These are phyloP conservation scores for Citeromyces siamensis DNA, from an alignment of 1,139 yeast genomes.

Conservation along the genomic window DNA sequence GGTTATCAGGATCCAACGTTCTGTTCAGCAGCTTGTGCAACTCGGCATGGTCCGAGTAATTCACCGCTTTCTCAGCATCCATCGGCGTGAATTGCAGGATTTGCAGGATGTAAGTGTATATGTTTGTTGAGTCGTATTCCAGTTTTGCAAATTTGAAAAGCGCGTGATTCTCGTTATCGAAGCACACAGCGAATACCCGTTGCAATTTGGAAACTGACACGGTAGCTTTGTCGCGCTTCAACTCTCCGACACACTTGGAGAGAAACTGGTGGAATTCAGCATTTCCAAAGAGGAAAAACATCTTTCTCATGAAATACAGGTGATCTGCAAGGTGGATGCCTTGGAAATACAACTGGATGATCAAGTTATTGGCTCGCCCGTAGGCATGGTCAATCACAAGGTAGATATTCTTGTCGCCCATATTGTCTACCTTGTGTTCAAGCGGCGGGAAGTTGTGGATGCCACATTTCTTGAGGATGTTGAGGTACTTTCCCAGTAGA, in stretches of 20 bases:
- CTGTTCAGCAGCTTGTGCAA: conserved; percentile 26
- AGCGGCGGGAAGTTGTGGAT: conserved; percentile 15
- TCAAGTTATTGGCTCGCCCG: conserved; percentile 49
- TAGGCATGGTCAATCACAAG: conserved; percentile 53
- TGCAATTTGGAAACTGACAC: conserved; percentile 26
- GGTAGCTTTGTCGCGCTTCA: conserved; percentile 23
- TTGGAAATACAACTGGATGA: conserved; percentile 44
- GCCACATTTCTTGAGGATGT: conserved; percentile 56
- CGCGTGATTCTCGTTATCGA: neutral
- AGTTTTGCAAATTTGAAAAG: conserved; percentile 8
- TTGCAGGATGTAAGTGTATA: conserved; percentile 33
- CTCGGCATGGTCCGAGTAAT: conserved; percentile 25
- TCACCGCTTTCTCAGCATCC: conserved; percentile 42
- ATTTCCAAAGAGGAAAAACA: conserved; percentile 44
- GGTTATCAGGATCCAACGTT: conserved; percentile 18
- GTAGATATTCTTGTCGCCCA: conserved; percentile 49
- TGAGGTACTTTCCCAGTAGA: conserved; percentile 76
- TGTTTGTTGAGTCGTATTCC: conserved; percentile 9
- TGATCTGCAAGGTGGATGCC: conserved; percentile 45
- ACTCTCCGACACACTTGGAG: conserved; percentile 24
- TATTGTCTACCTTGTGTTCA: conserved; percentile 20
- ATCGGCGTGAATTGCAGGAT: conserved; percentile 54
- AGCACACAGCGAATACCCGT: neutral
- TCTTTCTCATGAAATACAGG: conserved; percentile 34
- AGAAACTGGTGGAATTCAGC: conserved; percentile 33